phyloP scores from a whole-genome alignment of 768 basidiomycete genomes.

The Cytidiella melzeri region DNA sequence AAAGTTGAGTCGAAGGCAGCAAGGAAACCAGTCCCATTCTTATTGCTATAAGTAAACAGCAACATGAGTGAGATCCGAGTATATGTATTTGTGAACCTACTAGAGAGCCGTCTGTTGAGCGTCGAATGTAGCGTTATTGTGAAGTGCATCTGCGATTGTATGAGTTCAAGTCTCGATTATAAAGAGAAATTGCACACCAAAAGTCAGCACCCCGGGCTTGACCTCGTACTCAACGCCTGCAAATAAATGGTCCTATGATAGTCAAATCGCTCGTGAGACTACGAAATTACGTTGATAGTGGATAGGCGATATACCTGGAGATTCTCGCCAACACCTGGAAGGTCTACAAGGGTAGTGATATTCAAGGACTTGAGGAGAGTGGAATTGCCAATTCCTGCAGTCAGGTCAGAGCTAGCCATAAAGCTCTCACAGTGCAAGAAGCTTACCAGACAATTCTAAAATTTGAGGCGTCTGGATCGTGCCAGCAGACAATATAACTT shows the following conservation, averaged over 20 bases:
- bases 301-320: conserved; percentile 27
- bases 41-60: neutral
- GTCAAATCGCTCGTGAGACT: no score
- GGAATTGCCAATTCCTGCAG: conserved; percentile 36
- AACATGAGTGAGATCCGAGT: no score
- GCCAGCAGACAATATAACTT: conserved; percentile 45
- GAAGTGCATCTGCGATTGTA: neutral
- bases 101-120: neutral
- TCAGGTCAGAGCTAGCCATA: neutral
- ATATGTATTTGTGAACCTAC: no score
- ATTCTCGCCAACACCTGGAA: conserved; percentile 45
- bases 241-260: conserved; percentile 30
- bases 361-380: conserved; percentile 25
- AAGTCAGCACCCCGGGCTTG: neutral
- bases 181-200: neutral
- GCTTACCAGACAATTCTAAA: conserved; percentile 35
- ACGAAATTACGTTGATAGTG: no score
- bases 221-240: conserved; percentile 18
- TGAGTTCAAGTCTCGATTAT: neutral
- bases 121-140: conserved; percentile 3
- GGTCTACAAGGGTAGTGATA: conserved; percentile 31
- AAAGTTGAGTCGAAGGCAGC: neutral
- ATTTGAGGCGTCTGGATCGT: conserved; percentile 40
- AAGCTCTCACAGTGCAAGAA: neutral
- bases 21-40: neutral